A percentile compares a stretch with the other conserved stretches of the same genome.
These are phyloP conservation scores for Penicillium sp. DNA, from an alignment of 2,329 filamentous ascomycete species.

Conservation along the genomic window DNA sequence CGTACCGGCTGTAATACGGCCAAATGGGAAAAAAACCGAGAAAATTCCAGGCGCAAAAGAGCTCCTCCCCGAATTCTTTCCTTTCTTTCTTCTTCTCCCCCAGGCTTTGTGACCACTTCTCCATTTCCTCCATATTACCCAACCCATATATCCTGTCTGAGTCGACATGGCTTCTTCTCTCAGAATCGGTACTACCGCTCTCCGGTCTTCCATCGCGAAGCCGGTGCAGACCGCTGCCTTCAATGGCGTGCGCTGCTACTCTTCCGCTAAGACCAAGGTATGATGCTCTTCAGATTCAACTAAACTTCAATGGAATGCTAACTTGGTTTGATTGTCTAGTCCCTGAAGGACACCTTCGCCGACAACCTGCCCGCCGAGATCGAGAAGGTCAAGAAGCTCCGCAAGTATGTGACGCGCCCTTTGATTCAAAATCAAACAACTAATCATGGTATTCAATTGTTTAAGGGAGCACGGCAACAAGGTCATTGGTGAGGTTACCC, in stretches of 20 bases:
- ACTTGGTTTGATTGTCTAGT: conserved; percentile 54
- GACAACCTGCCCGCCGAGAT: conserved; percentile 94
- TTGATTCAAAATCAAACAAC: conserved; percentile 7
- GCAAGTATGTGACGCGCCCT: conserved; percentile 66
- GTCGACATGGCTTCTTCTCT: conserved; percentile 77
- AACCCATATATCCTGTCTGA: conserved; percentile 27
- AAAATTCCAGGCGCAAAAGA: conserved; percentile 29
- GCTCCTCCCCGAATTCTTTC: conserved; percentile 30
- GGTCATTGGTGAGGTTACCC: conserved; percentile 94
- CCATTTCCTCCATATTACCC: conserved; percentile 25
- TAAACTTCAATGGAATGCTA: conserved; percentile 18
- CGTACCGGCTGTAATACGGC: conserved; percentile 34
- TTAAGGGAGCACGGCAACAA: conserved; percentile 87
- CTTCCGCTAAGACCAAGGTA: conserved; percentile 81
- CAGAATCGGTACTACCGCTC: conserved; percentile 75
- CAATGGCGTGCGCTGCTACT: conserved; percentile 86
- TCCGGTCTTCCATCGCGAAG: conserved; percentile 71
- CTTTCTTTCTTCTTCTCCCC: conserved; percentile 37
- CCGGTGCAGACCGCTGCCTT: conserved; percentile 70
- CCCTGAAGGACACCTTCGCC: conserved; percentile 97
- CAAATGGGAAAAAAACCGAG: conserved; percentile 35
- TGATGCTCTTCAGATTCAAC: conserved; percentile 5
- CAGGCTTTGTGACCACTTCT: conserved; percentile 33
- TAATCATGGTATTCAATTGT: conserved; percentile 22
- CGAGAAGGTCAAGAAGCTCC: conserved; percentile 98